Conservation (phyloP, 179 eudicot species). For the Camellia oleifera region DNA sequence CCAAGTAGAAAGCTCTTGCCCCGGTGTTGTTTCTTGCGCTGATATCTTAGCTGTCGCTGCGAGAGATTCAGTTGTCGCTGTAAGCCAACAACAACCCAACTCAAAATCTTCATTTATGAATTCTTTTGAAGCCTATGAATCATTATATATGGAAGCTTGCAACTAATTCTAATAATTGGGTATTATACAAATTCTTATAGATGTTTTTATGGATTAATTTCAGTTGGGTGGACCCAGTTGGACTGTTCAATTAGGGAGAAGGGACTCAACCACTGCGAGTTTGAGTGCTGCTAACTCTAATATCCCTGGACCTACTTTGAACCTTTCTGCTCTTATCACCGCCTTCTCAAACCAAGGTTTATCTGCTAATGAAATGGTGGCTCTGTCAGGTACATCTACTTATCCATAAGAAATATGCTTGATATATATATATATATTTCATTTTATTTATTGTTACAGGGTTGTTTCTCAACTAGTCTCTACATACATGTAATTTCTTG, state of each 20-base stretch:
- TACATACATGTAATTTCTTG: too few species aligned
- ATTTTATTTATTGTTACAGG: too few species aligned
- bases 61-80: not conserved
- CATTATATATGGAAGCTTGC: too few species aligned
- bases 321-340: constrained; percentile 35
- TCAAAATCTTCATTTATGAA: not conserved
- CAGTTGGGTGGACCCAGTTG: constrained; percentile 43
- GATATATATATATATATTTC: too few species aligned
- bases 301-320: constrained; percentile 30
- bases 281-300: constrained; percentile 24
- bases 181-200: too few species aligned
- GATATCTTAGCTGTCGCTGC: constrained; percentile 33
- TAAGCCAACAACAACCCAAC: constrained; percentile 18
- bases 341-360: constrained; percentile 43
- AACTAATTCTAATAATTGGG: too few species aligned
- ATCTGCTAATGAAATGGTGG: constrained; percentile 39
- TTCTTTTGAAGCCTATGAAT: not conserved
- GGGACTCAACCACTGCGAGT: constrained; percentile 50
- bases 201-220: not conserved
- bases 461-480: too few species aligned
- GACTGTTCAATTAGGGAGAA: constrained; percentile 39
- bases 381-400: constrained; percentile 42
- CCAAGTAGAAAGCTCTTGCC: not conserved
- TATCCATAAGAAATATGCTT: too few species aligned
- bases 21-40: constrained; percentile 21